These are phyloP conservation scores for Syncephalastrum sp. DNA, from an alignment of 371 early-diverging fungal genomes.

Conservation along the genomic window DNA sequence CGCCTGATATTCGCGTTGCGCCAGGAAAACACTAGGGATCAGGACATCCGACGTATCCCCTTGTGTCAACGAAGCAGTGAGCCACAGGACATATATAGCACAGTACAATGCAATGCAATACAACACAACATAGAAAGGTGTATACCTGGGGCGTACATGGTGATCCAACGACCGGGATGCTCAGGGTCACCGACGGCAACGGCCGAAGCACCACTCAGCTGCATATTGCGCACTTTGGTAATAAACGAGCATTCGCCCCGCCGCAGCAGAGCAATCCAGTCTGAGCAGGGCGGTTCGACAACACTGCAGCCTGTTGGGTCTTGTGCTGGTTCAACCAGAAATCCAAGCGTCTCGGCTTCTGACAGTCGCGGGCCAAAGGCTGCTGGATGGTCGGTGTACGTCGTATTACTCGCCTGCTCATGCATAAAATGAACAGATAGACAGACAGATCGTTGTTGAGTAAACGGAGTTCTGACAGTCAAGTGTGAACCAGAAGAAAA, in stretches of 20 bases:
- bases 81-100: neutral
- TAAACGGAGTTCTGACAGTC: too few species aligned
- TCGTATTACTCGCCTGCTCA: constrained; percentile 52
- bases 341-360: constrained; percentile 54
- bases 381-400: constrained; percentile 57
- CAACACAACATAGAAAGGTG: neutral
- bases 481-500: constrained; percentile 11
- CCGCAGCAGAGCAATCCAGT: constrained; percentile 83
- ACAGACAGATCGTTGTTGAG: too few species aligned
- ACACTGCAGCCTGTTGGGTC: constrained; percentile 41
- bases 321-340: constrained; percentile 37
- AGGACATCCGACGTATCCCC: constrained; percentile 71
- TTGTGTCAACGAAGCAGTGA: constrained; percentile 21
- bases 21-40: constrained; percentile 77
- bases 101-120: too few species aligned
- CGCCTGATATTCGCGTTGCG: constrained; percentile 60
- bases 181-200: constrained; percentile 87
- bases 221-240: constrained; percentile 88
- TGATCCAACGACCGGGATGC: constrained; percentile 65
- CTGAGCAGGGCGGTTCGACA: constrained; percentile 29
- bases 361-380: constrained; percentile 65
- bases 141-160: constrained; percentile 85
- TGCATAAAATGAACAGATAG: constrained; percentile 13
- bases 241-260: constrained; percentile 86
- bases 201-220: constrained; percentile 80